A percentile compares a stretch with the other conserved stretches of the same genome.
Evolutionary conservation across 2,329 filamentous ascomycete genomes (phyloP).

Genomic region (Grosmannia penicillata): DNA sequence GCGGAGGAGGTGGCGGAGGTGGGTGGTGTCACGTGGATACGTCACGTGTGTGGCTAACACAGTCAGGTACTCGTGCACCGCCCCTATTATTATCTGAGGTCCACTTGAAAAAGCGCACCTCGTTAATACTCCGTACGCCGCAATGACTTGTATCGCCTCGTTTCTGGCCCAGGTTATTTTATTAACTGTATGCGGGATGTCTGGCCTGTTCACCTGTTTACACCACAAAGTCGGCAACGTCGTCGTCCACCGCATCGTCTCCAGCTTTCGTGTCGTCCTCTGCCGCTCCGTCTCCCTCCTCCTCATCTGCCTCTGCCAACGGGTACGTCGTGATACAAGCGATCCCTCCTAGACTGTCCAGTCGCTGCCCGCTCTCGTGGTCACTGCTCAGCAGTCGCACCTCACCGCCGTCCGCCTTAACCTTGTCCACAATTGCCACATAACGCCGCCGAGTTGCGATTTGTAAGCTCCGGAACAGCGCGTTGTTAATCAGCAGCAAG

Average conservation of each 20-base stretch:
- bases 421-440: conserved; percentile 74
- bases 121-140: too few species aligned
- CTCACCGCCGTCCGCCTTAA: conserved; percentile 76
- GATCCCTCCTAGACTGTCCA: conserved; percentile 74
- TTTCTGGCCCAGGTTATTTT: too few species aligned
- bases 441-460: conserved; percentile 64
- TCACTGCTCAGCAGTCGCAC: conserved; percentile 81
- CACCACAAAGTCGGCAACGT: neutral
- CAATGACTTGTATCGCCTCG: too few species aligned
- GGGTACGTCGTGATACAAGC: conserved; percentile 87
- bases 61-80: too few species aligned
- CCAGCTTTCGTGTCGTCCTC: conserved; percentile 5
- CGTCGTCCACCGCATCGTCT: conserved; percentile 8
- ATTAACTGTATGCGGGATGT: too few species aligned
- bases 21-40: too few species aligned
- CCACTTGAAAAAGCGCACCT: too few species aligned
- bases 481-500: conserved; percentile 73
- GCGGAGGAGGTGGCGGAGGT: too few species aligned
- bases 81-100: too few species aligned
- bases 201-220: too few species aligned
- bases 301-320: conserved; percentile 34
- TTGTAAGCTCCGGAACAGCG: conserved; percentile 72
- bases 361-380: conserved; percentile 78
- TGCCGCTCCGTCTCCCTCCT: conserved; percentile 12
- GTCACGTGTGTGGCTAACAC: too few species aligned